Evolutionary conservation across 2,329 filamentous ascomycete genomes (phyloP).

Genomic region (Fusarium poae): DNA sequence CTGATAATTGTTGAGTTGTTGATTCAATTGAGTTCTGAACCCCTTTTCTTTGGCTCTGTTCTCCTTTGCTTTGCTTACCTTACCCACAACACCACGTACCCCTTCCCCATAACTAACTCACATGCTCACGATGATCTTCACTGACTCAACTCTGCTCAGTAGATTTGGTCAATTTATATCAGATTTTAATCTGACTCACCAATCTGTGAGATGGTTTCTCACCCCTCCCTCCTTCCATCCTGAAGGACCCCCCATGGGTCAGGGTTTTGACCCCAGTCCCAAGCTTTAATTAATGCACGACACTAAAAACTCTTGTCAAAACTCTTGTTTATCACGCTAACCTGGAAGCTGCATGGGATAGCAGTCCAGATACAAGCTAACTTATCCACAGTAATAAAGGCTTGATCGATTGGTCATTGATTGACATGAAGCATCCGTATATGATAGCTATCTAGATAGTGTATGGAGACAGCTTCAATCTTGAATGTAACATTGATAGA

Average conservation of each 20-base stretch:
- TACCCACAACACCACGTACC: slow-evolving; percentile 22
- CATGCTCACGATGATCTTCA: slow-evolving; percentile 7
- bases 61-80: not conserved
- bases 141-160: not conserved
- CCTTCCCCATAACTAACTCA: not conserved
- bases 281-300: slow-evolving; percentile 12
- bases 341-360: not conserved
- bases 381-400: slow-evolving; percentile 11
- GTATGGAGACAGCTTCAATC: slow-evolving; percentile 1
- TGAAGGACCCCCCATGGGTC: not conserved
- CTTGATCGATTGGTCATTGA: slow-evolving; percentile 9
- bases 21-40: not conserved
- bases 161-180: not conserved
- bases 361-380: not conserved
- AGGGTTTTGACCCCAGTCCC: slow-evolving; percentile 14
- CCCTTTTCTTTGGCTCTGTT: not conserved
- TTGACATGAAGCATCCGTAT: not conserved
- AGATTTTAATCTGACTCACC: slow-evolving; percentile 16
- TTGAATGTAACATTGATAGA: slow-evolving; percentile 5
- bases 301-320: slow-evolving; percentile 20
- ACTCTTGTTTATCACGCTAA: slow-evolving; percentile 14
- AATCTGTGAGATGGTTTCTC: not conserved
- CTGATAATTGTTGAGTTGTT: slow-evolving; percentile 14
- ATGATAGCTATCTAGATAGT: not conserved
- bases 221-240: not conserved